Conservation (phyloP, 108 stramenopile genomes). For the Licmophora abbreviata region DNA sequence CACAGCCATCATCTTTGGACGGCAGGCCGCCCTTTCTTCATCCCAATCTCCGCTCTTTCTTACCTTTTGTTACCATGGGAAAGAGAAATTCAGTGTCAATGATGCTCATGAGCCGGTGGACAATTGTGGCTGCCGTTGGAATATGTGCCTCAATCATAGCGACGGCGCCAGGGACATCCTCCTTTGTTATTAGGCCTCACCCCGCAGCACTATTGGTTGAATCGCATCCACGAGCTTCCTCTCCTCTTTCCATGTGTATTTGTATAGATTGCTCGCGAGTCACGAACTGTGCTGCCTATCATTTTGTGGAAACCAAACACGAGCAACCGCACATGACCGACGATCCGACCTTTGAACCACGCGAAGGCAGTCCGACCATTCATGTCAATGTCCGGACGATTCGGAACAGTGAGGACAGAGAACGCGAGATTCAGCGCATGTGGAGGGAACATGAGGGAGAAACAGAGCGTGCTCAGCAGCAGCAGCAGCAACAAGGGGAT, state of each 20-base stretch:
- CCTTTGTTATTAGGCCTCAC: too few species aligned
- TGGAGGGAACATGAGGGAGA: conserved; percentile 39
- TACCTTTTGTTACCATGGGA: too few species aligned
- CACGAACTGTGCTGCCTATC: conserved; percentile 72
- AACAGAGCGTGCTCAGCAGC: conserved; percentile 6
- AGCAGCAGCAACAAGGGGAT: conserved; percentile 26
- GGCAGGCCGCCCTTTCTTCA: too few species aligned
- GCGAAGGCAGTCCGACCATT: conserved; percentile 78
- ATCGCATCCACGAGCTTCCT: too few species aligned
- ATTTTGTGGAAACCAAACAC: conserved; percentile 84
- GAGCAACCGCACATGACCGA: conserved; percentile 80
- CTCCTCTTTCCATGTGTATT: conserved; percentile 70
- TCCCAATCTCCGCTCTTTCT: too few species aligned
- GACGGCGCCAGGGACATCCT: too few species aligned
- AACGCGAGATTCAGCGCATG: conserved; percentile 38
- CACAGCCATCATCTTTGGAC: too few species aligned
- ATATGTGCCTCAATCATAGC: too few species aligned
- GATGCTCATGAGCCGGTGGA: too few species aligned
- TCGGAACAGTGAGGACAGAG: conserved; percentile 9
- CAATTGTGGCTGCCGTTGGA: too few species aligned
- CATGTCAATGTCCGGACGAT: conserved; percentile 71
- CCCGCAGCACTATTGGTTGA: too few species aligned
- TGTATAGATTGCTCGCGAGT: conserved; percentile 76
- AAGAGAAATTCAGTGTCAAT: too few species aligned
- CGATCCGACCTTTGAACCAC: conserved; percentile 67